phyloP scores from a whole-genome alignment of 495 filamentous ascomycete species.

The Glonium stellatum region DNA sequence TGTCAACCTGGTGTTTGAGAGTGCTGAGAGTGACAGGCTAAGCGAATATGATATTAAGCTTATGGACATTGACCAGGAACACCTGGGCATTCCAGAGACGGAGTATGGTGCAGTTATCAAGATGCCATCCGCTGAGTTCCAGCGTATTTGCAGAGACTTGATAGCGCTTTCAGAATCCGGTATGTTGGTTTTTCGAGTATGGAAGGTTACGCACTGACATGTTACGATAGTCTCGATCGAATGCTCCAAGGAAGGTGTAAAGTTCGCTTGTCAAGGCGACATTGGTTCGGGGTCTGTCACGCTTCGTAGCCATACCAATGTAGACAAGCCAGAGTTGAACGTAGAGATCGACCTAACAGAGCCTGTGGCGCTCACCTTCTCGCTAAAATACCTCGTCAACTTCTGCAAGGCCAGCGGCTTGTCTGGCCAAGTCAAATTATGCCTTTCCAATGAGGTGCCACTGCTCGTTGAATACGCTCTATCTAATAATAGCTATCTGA shows the following conservation, averaged over 20 bases:
- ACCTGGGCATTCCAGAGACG: conserved; percentile 96
- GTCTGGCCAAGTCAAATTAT: conserved; percentile 76
- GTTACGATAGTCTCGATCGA: conserved; percentile 76
- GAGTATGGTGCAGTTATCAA: conserved; percentile 88
- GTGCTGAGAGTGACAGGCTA: conserved; percentile 75
- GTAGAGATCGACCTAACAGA: conserved; percentile 86
- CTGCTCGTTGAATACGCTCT: conserved; percentile 89
- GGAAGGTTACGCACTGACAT: neutral
- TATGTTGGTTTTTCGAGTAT: conserved; percentile 35
- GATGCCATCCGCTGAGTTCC: conserved; percentile 88
- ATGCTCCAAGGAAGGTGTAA: conserved; percentile 93
- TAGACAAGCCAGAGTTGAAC: conserved; percentile 82
- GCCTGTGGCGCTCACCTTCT: conserved; percentile 93
- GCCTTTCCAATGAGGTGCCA: conserved; percentile 91
- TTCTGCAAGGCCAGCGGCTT: conserved; percentile 96
- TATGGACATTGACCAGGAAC: conserved; percentile 99
- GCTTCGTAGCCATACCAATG: conserved; percentile 77
- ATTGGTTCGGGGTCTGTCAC: conserved; percentile 93
- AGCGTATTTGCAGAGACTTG: conserved; percentile 88
- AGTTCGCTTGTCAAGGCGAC: conserved; percentile 89
- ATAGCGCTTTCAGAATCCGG: conserved; percentile 89
- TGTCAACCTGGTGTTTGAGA: conserved; percentile 94
- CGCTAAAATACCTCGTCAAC: conserved; percentile 98
- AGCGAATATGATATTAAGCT: conserved; percentile 99
- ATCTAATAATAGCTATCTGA: conserved; percentile 73